Conservation (phyloP, 768 basidiomycete species). For the Auricularia cornea region DNA sequence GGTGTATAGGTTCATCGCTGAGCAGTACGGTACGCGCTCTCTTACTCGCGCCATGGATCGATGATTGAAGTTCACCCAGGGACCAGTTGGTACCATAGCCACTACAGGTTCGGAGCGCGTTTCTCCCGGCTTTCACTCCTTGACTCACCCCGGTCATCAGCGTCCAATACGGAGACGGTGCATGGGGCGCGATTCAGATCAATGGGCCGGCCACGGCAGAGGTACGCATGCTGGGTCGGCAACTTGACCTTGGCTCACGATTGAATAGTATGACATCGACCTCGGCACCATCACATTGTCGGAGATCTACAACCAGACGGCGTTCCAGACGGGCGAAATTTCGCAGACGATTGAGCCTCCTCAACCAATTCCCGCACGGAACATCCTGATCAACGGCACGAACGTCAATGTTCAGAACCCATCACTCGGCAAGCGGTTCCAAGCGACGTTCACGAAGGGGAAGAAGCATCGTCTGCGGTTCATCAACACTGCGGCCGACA, state of each 20-base stretch:
- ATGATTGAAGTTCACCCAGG: background rate
- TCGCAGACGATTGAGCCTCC: background rate
- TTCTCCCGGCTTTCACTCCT: background rate
- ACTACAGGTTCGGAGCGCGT: background rate
- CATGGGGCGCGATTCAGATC: background rate
- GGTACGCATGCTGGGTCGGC: no score
- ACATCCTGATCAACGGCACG: background rate
- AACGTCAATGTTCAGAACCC: background rate
- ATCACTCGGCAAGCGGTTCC: background rate
- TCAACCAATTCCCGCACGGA: background rate
- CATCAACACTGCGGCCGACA: background rate
- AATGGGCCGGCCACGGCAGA: background rate
- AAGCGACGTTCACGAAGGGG: background rate
- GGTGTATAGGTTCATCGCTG: background rate
- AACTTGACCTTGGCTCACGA: no score
- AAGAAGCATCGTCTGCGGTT: background rate
- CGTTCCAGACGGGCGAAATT: background rate
- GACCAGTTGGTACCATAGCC: background rate
- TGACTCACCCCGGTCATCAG: background rate
- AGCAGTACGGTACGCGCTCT: background rate
- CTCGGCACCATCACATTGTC: slow-evolving; percentile 71
- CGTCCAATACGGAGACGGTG: background rate
- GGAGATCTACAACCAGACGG: slow-evolving; percentile 55
- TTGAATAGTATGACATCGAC: slow-evolving; percentile 60
- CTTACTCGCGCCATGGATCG: background rate